These are phyloP conservation scores for Malassezia pachydermatis DNA, from an alignment of 1,284 basidiomycete genomes.

Conservation along the genomic window DNA sequence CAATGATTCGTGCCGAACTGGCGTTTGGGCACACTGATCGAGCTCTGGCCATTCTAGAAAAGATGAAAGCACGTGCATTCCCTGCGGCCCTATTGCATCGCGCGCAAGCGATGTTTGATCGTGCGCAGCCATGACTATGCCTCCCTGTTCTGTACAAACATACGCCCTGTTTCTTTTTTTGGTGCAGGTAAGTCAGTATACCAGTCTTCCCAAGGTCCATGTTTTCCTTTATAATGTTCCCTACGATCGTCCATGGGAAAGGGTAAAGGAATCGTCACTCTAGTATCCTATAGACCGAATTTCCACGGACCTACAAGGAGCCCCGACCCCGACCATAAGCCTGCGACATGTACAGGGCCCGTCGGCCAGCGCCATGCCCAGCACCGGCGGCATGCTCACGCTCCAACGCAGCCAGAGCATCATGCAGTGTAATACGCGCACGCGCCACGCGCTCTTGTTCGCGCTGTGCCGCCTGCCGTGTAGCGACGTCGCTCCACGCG, in stretches of 20 bases:
- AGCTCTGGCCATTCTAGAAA: slow-evolving; percentile 63
- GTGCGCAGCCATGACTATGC: neutral
- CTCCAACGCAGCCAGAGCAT: slow-evolving; percentile 43
- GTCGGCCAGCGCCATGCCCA: slow-evolving; percentile 22
- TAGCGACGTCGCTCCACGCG: slow-evolving; percentile 43
- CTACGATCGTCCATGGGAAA: too few species aligned
- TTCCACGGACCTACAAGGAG: slow-evolving; percentile 1
- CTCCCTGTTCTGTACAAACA: too few species aligned
- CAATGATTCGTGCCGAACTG: slow-evolving; percentile 87
- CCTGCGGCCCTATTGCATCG: slow-evolving; percentile 46
- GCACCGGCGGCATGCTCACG: slow-evolving; percentile 22
- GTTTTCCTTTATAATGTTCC: too few species aligned
- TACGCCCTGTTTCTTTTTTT: too few species aligned
- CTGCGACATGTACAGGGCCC: slow-evolving; percentile 19
- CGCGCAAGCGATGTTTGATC: slow-evolving; percentile 28
- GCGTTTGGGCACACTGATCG: slow-evolving; percentile 62
- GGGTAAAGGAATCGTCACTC: too few species aligned
- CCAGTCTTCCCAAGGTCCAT: too few species aligned
- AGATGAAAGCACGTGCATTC: slow-evolving; percentile 61
- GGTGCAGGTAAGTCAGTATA: too few species aligned
- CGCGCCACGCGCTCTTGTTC: slow-evolving; percentile 36
- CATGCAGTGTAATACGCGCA: slow-evolving; percentile 35
- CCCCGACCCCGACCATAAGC: slow-evolving; percentile 10
- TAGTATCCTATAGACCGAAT: neutral
- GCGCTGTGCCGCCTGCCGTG: slow-evolving; percentile 33